Conservation (phyloP, 2,329 filamentous ascomycete species). For the Orbilia blumenaviensis region DNA sequence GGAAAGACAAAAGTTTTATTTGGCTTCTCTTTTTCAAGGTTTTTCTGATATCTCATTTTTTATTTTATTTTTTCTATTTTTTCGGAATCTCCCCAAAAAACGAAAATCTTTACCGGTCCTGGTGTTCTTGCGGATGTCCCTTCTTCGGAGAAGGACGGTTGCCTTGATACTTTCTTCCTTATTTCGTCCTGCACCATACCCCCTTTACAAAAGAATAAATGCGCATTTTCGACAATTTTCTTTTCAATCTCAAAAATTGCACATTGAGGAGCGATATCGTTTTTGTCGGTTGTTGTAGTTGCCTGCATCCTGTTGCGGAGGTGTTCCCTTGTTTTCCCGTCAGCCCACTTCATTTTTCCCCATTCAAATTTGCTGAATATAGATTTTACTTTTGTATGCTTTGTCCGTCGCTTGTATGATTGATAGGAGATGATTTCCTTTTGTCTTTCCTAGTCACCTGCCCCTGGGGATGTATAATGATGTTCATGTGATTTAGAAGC, state of each 20-base stretch:
- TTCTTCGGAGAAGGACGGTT: slow-evolving; percentile 40
- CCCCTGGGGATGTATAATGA: slow-evolving; percentile 50
- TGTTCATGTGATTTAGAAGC: slow-evolving; percentile 47
- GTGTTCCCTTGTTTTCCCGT: slow-evolving; percentile 6
- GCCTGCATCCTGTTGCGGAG: slow-evolving; percentile 8
- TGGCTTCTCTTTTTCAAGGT: slow-evolving; percentile 53
- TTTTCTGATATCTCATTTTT: slow-evolving; percentile 20
- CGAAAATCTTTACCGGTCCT: slow-evolving; percentile 36
- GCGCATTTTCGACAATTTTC: slow-evolving; percentile 33
- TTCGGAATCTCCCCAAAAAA: slow-evolving; percentile 40
- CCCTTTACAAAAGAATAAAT: slow-evolving; percentile 53
- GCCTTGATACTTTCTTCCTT: slow-evolving; percentile 18
- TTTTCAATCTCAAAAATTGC: slow-evolving; percentile 38
- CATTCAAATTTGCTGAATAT: slow-evolving; percentile 20
- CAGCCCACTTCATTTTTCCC: slow-evolving; percentile 1
- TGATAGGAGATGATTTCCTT: slow-evolving; percentile 24
- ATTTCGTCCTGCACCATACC: slow-evolving; percentile 45
- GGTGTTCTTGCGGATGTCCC: slow-evolving; percentile 40
- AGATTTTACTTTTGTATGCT: slow-evolving; percentile 32
- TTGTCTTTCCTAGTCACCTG: neutral
- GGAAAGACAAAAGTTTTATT: slow-evolving; percentile 54
- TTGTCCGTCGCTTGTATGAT: slow-evolving; percentile 30
- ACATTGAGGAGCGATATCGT: slow-evolving; percentile 44
- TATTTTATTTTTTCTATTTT: slow-evolving; percentile 18
- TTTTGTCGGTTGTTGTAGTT: neutral